Evolutionary conservation across 192 early-diverging fungal species (phyloP).

Genomic region (Linnemannia zychae): DNA sequence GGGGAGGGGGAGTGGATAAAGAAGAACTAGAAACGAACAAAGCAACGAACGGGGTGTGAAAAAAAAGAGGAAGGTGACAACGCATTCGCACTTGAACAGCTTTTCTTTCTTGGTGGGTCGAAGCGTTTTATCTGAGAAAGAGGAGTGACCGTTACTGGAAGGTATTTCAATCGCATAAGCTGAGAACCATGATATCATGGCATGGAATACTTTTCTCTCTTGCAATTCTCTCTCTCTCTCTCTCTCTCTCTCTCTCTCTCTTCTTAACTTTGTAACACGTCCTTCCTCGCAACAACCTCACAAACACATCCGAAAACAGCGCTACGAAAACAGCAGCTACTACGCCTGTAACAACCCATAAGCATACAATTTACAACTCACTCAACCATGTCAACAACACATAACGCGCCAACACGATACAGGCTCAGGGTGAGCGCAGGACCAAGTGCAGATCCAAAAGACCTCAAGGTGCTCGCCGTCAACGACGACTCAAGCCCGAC

Average conservation of each 20-base stretch:
- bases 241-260: too few relatives aligned
- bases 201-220: too few relatives aligned
- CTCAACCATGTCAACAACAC: neutral
- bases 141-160: neutral
- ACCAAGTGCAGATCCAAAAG: slow-evolving; percentile 42
- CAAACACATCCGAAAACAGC: too few relatives aligned
- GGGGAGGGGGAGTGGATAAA: neutral
- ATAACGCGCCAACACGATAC: slow-evolving; percentile 15
- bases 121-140: too few relatives aligned
- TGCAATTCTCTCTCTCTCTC: too few relatives aligned
- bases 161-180: neutral
- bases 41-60: slow-evolving; percentile 18
- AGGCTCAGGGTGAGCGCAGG: slow-evolving; percentile 59
- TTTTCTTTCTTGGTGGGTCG: too few relatives aligned
- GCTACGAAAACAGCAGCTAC: too few relatives aligned
- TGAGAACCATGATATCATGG: slow-evolving; percentile 20
- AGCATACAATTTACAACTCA: neutral
- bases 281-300: too few relatives aligned
- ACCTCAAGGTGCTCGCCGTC: slow-evolving; percentile 55
- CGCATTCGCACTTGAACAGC: neutral
- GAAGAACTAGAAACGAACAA: neutral
- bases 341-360: too few relatives aligned
- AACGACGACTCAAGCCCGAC: slow-evolving; percentile 77
- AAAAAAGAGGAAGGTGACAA: neutral
- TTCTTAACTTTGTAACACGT: too few relatives aligned